Evolutionary conservation across 2,329 filamentous ascomycete genomes (phyloP).

Genomic region (Endothia cerciana): DNA sequence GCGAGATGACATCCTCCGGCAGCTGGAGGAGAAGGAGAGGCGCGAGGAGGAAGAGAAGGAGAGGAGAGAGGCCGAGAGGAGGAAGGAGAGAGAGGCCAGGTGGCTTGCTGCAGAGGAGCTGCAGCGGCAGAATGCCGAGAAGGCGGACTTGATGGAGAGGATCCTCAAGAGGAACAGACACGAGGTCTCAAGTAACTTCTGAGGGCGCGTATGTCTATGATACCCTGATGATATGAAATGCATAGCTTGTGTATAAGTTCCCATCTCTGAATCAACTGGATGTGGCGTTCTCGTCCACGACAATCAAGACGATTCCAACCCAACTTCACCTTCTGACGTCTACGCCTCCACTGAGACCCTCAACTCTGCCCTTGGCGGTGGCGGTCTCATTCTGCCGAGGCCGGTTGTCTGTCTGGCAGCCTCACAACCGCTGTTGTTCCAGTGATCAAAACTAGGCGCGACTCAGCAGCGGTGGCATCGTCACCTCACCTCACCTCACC

Average conservation of each 20-base stretch:
- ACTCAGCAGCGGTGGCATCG: neutral
- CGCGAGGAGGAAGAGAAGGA: conserved; percentile 13
- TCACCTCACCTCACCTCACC: conserved; percentile 11
- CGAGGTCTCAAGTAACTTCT: conserved; percentile 15
- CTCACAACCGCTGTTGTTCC: neutral
- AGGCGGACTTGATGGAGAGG: conserved; percentile 26
- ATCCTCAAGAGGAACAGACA: conserved; percentile 21
- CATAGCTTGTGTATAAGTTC: neutral
- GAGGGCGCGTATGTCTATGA: conserved; percentile 5
- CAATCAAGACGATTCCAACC: neutral
- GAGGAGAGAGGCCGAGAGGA: conserved; percentile 1
- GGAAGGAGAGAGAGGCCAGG: conserved; percentile 21
- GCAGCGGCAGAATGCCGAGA: conserved; percentile 5
- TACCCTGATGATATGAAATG: neutral
- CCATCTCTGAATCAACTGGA: too few species aligned
- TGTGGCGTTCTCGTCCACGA: neutral
- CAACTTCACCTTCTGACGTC: neutral
- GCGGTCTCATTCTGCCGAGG: neutral
- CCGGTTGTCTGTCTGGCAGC: neutral
- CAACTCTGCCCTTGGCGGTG: neutral
- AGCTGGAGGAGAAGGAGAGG: conserved; percentile 16
- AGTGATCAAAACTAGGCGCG: neutral
- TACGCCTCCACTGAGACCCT: neutral
- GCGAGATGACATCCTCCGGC: conserved; percentile 20
- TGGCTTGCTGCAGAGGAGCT: conserved; percentile 17